phyloP scores from a whole-genome alignment of 169 alveolate species.

The Babesia microti region DNA sequence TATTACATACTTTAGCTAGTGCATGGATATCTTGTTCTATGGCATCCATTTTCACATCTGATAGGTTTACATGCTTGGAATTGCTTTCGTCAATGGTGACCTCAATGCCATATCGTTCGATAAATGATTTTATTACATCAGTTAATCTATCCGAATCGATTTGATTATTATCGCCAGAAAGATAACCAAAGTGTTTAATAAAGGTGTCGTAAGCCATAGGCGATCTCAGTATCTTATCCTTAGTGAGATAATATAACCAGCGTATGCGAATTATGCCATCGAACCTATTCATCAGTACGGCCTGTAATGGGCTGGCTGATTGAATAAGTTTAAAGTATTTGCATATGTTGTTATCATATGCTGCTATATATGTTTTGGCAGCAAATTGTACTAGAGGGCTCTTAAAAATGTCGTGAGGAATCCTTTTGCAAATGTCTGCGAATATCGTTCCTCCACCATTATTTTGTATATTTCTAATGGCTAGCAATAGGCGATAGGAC shows the following conservation, averaged over 20 bases:
- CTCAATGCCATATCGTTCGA: slow-evolving; percentile 10
- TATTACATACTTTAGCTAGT: slow-evolving; percentile 14
- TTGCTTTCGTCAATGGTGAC: background rate
- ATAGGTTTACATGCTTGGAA: slow-evolving; percentile 3
- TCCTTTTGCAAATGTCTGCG: slow-evolving; percentile 47
- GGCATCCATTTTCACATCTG: slow-evolving; percentile 6
- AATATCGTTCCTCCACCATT: slow-evolving; percentile 46
- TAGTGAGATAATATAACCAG: slow-evolving; percentile 10
- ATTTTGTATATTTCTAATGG: slow-evolving; percentile 38
- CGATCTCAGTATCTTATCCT: slow-evolving; percentile 7
- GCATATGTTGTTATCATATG: slow-evolving; percentile 14
- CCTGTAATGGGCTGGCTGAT: slow-evolving; percentile 13
- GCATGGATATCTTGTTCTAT: slow-evolving; percentile 8
- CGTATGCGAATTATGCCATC: slow-evolving; percentile 14
- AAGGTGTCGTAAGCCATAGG: slow-evolving; percentile 22
- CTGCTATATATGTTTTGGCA: slow-evolving; percentile 21
- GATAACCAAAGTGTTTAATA: slow-evolving; percentile 20
- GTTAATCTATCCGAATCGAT: slow-evolving; percentile 8
- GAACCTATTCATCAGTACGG: slow-evolving; percentile 40
- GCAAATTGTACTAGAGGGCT: slow-evolving; percentile 29
- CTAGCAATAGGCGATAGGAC: slow-evolving; percentile 62
- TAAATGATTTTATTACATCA: slow-evolving; percentile 4
- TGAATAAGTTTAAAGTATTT: slow-evolving; percentile 27
- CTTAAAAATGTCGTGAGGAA: slow-evolving; percentile 26
- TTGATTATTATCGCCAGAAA: too few relatives aligned